phyloP scores from a whole-genome alignment of 371 early-diverging fungal genomes.

The Dentiscutata heterogama region DNA sequence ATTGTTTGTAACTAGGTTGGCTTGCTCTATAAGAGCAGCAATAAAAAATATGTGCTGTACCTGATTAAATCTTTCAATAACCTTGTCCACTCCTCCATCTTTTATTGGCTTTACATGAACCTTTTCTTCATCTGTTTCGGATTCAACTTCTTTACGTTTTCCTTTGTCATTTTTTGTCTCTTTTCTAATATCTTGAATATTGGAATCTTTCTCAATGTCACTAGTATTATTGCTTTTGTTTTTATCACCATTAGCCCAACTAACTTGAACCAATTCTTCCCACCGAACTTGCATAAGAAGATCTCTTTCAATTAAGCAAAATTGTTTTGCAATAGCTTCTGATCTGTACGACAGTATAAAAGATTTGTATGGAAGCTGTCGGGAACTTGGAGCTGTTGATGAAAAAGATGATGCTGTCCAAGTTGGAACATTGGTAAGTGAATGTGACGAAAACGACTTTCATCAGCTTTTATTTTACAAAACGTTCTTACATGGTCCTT shows the following conservation, averaged over 20 bases:
- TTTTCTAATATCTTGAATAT: too few species aligned
- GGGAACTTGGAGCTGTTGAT: too few species aligned
- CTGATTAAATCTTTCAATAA: conserved; percentile 74
- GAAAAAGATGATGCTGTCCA: too few species aligned
- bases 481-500: too few species aligned
- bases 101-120: conserved; percentile 16
- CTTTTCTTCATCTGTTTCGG: conserved; percentile 35
- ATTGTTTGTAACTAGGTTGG: neutral
- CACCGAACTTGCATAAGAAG: conserved; percentile 55
- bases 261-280: conserved; percentile 72
- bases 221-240: neutral
- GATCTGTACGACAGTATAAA: conserved; percentile 67
- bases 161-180: conserved; percentile 1
- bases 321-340: conserved; percentile 67
- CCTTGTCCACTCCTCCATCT: conserved; percentile 62
- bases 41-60: conserved; percentile 54
- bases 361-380: conserved; percentile 42
- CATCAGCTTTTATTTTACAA: neutral
- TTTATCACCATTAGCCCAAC: conserved; percentile 53
- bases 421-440: too few species aligned
- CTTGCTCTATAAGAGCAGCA: neutral
- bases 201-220: neutral
- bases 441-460: conserved; percentile 32
- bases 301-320: conserved; percentile 70
- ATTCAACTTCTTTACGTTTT: conserved; percentile 42